A percentile compares a stretch with the other conserved stretches of the same genome.
phyloP scores from a whole-genome alignment of 352 stramenopile genomes.

The Pythium volutum region DNA sequence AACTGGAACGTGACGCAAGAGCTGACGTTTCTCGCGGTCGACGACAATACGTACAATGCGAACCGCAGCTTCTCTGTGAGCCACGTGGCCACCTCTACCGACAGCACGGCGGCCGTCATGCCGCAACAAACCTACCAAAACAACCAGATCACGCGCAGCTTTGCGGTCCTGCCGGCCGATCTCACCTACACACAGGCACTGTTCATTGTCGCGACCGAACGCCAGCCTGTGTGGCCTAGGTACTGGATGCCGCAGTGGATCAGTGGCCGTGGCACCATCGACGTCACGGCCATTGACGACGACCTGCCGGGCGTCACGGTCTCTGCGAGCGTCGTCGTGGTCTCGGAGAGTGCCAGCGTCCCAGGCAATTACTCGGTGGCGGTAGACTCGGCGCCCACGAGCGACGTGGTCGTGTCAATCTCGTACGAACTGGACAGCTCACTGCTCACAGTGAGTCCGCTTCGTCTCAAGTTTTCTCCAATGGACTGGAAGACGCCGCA shows the following conservation, averaged over 20 bases:
- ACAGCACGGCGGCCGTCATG: slow-evolving; percentile 25
- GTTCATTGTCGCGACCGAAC: slow-evolving; percentile 39
- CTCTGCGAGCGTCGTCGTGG: slow-evolving; percentile 33
- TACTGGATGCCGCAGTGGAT: slow-evolving; percentile 31
- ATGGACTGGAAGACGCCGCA: slow-evolving; percentile 57
- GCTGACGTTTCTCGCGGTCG: slow-evolving; percentile 50
- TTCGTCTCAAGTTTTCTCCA: slow-evolving; percentile 43
- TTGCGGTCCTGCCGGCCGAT: slow-evolving; percentile 19
- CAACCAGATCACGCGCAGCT: slow-evolving; percentile 22
- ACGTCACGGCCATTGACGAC: slow-evolving; percentile 49
- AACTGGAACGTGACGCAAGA: slow-evolving; percentile 57
- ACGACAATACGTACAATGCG: slow-evolving; percentile 59
- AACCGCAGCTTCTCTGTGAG: slow-evolving; percentile 47
- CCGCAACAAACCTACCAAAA: slow-evolving; percentile 32
- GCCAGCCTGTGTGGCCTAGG: slow-evolving; percentile 35
- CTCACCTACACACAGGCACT: slow-evolving; percentile 39
- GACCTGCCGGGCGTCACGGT: slow-evolving; percentile 63
- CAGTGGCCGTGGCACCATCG: slow-evolving; percentile 34
- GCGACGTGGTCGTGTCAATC: slow-evolving; percentile 47
- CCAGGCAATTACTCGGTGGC: slow-evolving; percentile 44
- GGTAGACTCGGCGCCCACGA: slow-evolving; percentile 58
- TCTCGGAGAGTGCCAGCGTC: slow-evolving; percentile 39
- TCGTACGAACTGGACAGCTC: slow-evolving; percentile 34
- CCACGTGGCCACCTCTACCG: slow-evolving; percentile 29
- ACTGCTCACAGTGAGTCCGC: slow-evolving; percentile 38